Conservation (phyloP, 2,329 filamentous ascomycete genomes). For the Sclerotinia glacialis region DNA sequence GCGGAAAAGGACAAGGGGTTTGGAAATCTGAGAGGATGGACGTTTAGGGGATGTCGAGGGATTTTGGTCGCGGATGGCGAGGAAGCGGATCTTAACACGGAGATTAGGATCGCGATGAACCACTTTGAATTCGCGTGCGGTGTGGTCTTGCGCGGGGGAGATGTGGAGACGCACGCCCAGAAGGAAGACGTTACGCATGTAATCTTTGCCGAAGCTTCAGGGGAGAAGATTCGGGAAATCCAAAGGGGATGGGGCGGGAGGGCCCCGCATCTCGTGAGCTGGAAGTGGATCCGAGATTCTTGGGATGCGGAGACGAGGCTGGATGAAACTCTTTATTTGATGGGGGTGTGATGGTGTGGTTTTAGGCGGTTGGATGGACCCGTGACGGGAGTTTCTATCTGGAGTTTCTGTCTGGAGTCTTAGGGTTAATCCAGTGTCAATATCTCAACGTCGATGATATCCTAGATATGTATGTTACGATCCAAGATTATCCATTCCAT, state of each 20-base stretch:
- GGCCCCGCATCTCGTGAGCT: conserved; percentile 64
- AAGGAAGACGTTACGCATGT: conserved; percentile 68
- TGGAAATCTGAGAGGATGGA: conserved; percentile 49
- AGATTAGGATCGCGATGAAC: conserved; percentile 49
- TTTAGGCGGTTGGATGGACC: not conserved
- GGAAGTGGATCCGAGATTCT: conserved; percentile 73
- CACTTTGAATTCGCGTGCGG: conserved; percentile 70
- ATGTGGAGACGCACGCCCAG: conserved; percentile 43
- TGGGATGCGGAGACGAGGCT: conserved; percentile 76
- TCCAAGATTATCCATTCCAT: too few relatives aligned
- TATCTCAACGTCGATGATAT: too few relatives aligned
- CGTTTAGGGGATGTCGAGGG: conserved; percentile 48
- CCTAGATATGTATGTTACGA: too few relatives aligned
- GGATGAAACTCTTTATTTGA: conserved; percentile 67
- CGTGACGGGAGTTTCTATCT: not conserved
- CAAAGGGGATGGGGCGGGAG: conserved; percentile 46
- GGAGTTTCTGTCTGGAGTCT: not conserved
- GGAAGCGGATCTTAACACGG: conserved; percentile 33
- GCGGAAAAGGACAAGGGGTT: conserved; percentile 52
- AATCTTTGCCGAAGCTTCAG: conserved; percentile 51
- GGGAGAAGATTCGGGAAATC: conserved; percentile 40
- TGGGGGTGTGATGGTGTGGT: not conserved
- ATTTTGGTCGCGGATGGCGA: conserved; percentile 39
- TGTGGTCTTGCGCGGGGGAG: conserved; percentile 40
- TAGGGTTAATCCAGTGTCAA: too few relatives aligned